Evolutionary conservation across 2,329 filamentous ascomycete species (phyloP), one percentile per base, ranked within the genome.

Genomic region (Alternaria sp.): DNA sequence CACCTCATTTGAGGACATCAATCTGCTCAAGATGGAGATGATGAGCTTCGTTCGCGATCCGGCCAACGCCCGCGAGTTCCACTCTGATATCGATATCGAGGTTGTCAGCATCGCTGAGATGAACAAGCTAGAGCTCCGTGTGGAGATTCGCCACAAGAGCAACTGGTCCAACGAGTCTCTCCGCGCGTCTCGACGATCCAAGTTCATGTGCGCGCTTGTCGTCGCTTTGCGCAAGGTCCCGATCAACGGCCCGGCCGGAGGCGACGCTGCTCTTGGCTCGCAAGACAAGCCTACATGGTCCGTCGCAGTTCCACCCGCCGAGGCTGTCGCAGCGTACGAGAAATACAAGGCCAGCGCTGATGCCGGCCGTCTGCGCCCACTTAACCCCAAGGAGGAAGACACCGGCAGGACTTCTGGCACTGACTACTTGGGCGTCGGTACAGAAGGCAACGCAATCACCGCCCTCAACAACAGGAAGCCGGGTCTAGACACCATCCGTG

Each of bases 181-280:
- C 44, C 91, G 94, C 44, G 90, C 90, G 18, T 87, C 91, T 7
- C 89, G 94, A 56, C 90, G 95, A 64, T 96, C 92, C 78, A 98
- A 97, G 81, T 98, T 99, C 83, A 97, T 98, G 89, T 97, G 94
- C 76, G 96, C 96, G 1, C 84, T 99, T 62, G 90, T 96, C 5
- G 81, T 94, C 9, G 94, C 95, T 4, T 83, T 97, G 62, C 92
- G 93, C 81, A 94, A 91, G 82, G 87, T 99, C 18, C 95, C 94
- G 10, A 95, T 99, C 75, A 87, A 93, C 71, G 89, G 84, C 20
- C 95, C 95, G 60, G 94, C 91, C 44, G 94, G 91, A 63, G 92
- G 90, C 60, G 83, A 82, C 65, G 84, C 87, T 61, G 88, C 87
- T 44, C 87, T 92, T 6, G 88, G 85, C 30, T 85, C 84, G 65